Conservation (phyloP, 2,329 filamentous ascomycete genomes). For the Colletotrichum tanaceti region DNA sequence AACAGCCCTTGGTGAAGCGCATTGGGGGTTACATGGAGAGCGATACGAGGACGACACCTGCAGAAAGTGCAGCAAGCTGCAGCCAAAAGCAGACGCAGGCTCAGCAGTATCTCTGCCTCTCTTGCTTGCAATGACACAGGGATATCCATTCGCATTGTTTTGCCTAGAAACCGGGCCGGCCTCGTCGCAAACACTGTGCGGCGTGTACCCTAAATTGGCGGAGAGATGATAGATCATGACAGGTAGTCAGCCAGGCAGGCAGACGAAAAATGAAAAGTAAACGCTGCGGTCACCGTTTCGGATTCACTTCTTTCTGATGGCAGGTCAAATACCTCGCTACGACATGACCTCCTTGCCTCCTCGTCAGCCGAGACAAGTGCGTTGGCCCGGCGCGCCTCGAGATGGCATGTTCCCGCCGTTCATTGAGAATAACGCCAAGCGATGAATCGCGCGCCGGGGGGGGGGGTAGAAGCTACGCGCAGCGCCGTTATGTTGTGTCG, state of each 20-base stretch:
- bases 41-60: slow-evolving; percentile 38
- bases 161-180: slow-evolving; percentile 11
- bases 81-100: slow-evolving; percentile 1
- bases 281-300: not conserved
- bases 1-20: slow-evolving; percentile 29
- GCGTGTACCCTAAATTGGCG: not conserved
- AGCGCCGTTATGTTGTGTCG: not conserved
- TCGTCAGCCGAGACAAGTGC: slow-evolving; percentile 21
- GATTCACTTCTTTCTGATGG: slow-evolving; percentile 1
- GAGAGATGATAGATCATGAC: not conserved
- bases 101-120: not conserved
- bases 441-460: slow-evolving; percentile 9
- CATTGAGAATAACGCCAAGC: not conserved
- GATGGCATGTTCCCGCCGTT: slow-evolving; percentile 1
- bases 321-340: not conserved
- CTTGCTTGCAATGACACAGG: not conserved
- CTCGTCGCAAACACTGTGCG: not conserved
- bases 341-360: not conserved
- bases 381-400: slow-evolving; percentile 1
- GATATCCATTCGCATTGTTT: slow-evolving; percentile 10
- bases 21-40: slow-evolving; percentile 30
- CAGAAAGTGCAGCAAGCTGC: slow-evolving; percentile 26
- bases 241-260: not conserved
- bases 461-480: not conserved
- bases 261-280: not conserved